Conservation (phyloP, 768 basidiomycete genomes). For the Sarcodon sp. region DNA sequence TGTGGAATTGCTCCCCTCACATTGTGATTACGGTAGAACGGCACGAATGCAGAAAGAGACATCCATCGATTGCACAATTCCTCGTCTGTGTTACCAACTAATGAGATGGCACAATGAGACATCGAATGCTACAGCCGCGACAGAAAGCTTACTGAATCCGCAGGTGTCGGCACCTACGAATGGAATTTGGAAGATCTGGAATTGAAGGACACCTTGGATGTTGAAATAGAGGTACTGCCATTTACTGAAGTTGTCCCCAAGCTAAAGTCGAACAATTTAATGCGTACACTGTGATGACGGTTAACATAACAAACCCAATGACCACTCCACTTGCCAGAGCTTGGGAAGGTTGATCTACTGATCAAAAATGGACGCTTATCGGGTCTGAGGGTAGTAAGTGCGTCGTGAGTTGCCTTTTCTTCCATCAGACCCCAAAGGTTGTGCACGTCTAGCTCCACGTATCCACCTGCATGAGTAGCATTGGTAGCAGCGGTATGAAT, state of each 20-base stretch:
- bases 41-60: constrained; percentile 72
- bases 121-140: constrained; percentile 4
- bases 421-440: constrained; percentile 67
- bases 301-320: constrained; percentile 40
- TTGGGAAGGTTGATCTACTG: constrained; percentile 56
- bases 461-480: constrained; percentile 53
- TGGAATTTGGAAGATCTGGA: constrained; percentile 75
- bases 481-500: constrained; percentile 52
- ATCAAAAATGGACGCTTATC: constrained; percentile 62
- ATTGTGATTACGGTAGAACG: constrained; percentile 79
- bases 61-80: constrained; percentile 81
- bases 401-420: constrained; percentile 50
- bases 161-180: constrained; percentile 77
- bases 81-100: constrained; percentile 55
- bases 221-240: constrained; percentile 63
- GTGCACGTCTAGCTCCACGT: constrained; percentile 53
- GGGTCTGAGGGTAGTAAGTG: constrained; percentile 37
- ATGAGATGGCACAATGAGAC: constrained; percentile 6
- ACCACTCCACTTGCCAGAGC: constrained; percentile 56
- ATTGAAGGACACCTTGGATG: constrained; percentile 69
- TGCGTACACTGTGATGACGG: background rate
- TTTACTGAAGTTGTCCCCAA: constrained; percentile 67
- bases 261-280: constrained; percentile 19
- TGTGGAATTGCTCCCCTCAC: constrained; percentile 52
- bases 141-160: constrained; percentile 35